Base-by-base conservation (phyloP, 2,329 filamentous ascomycete genomes). In the Tolypocladium cylindrosporum region DNA sequence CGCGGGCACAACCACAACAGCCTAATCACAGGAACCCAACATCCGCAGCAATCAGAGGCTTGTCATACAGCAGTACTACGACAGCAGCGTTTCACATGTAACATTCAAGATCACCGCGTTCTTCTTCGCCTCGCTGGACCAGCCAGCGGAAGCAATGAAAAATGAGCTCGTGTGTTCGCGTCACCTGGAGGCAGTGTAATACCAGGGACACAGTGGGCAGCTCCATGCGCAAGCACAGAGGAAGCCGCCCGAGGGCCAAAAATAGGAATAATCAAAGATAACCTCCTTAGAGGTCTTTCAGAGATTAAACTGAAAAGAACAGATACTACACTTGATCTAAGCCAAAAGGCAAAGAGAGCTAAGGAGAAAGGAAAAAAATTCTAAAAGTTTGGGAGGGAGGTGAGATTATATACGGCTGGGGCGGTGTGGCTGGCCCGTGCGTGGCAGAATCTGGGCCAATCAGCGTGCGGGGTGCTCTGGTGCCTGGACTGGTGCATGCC, bases 271-370 rank as follows among this genome's bases (percentile, higher is more conserved):
- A 92, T 90, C 86, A 84, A 79, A 79, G 81, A 83, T 83, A 80
- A 79, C 78, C 78, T 79, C 84, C 80, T 78, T 89, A 83, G 85
- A 80, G 79, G 79, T 81, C 82, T 91, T 89, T 88, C 88, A 92
- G 88, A 88, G 86, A 91, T 91, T 91, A 92, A 91, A 91, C 89
- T 92, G 86, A 90, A 89, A 91, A 91, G 88, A 92, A 91, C 88
- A 90, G 87, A 90, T 91, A 91, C 88, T 91, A 90, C 87, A 91
- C 87, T 90, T 91, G 88, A 91, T 91, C 88, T 90, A 89, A 89
- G 84, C 84, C 81, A 84, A 81, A 80, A 79, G 77, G 72, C 72
- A 74, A 74, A 74, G 72, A 74, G 72, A 74, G 72, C 72, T 75
- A 68, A 71, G 61, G 71, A 70, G 65, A 71, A 71, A 66, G 66